Base-by-base conservation (phyloP, 2,329 filamentous ascomycete species). In the Penicillium hordei region DNA sequence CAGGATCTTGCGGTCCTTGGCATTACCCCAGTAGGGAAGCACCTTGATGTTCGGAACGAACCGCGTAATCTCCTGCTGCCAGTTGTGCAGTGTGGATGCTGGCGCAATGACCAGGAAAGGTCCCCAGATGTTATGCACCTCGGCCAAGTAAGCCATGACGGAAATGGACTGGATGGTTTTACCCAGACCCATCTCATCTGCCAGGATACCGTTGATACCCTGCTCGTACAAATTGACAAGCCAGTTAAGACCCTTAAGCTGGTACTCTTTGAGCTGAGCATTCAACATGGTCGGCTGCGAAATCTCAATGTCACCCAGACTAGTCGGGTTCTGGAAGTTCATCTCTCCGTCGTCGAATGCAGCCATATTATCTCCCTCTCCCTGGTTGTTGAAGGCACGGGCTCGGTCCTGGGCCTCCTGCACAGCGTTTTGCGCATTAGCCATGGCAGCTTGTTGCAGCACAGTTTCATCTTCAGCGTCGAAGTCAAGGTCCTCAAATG, bases 81-180 rank as follows among this genome's bases (percentile, higher is more conserved):
- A 99, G 73, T 99, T 99, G 86, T 99, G 93, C 58, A 99, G 81
- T 1, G 94, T 99, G 0, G 93, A 97, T 0, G 94, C 92, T 0
- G 94, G 94, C 0, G 94, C 94, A 61, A 99, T 95, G 64, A 99
- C 94, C 48, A 99, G 78, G 80, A 97, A 97, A 0, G 94, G 94
- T 8, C 94, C 94, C 94, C 93, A 97, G 66, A 97, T 96, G 71
- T 96, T 93, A 81, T 99, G 92, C 68, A 93, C 89, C 79, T 99
- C 93, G 2, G 94, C 94, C 33, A 99, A 87, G 72, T 99, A 97
- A 1, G 93, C 93, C 94, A 99, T 97, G 72, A 99, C 93, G 0
- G 94, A 97, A 62, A 99, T 99, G 23, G 93, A 97, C 78, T 99
- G 94, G 6, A 99, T 91, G 21, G 94, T 99, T 79, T 99, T 99